Percentiles rank a stretch among this genome's conserved stretches.
Evolutionary conservation across 129 eudicot genomes (phyloP).

Genomic region (Artemisia argyi): DNA sequence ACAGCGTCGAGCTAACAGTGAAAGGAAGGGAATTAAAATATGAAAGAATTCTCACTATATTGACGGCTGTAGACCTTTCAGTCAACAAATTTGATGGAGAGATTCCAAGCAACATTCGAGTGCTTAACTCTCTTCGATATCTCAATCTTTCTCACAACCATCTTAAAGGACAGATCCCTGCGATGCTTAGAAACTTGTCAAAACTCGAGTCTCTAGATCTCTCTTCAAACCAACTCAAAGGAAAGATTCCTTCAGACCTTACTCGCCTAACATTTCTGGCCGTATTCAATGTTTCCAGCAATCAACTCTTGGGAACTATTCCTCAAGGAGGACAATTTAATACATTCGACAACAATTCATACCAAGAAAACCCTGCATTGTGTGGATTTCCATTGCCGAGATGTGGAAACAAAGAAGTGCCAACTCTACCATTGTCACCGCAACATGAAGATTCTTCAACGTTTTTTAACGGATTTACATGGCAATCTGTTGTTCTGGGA

Average conservation of each 20-base stretch:
- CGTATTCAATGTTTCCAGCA: background rate
- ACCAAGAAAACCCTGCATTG: background rate
- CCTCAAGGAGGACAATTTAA: constrained; percentile 4
- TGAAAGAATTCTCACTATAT: background rate
- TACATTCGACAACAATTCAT: background rate
- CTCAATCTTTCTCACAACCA: constrained; percentile 7
- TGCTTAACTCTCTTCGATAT: constrained; percentile 9
- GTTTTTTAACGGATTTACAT: background rate
- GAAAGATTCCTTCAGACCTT: background rate
- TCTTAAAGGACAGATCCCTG: background rate
- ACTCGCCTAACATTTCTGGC: background rate
- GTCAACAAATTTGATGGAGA: background rate
- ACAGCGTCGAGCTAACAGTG: background rate
- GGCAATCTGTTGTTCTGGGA: background rate
- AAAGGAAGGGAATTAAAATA: background rate
- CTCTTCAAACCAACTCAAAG: background rate
- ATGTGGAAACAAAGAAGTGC: background rate
- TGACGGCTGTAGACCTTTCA: background rate
- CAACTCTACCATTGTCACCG: background rate
- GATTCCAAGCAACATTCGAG: background rate
- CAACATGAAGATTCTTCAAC: background rate
- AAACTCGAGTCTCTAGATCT: background rate
- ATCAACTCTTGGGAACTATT: background rate
- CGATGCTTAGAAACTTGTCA: background rate
- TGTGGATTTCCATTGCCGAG: background rate